Evolutionary conservation across 1,139 yeast species (phyloP), one percentile per base, ranked within the genome.

Genomic region (Yamadazyma diddensiae): DNA sequence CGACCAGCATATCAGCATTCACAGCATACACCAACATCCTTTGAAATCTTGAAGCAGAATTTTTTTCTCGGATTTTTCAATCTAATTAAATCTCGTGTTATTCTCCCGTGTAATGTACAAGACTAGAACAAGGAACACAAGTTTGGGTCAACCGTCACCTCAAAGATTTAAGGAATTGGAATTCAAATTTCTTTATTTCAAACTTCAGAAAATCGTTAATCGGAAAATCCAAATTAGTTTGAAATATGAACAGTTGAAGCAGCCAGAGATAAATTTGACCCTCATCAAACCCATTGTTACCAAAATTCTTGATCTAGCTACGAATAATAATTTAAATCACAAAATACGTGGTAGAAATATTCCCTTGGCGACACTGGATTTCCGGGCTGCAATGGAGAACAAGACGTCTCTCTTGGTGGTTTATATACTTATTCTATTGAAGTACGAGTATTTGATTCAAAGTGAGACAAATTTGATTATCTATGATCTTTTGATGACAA

Each of bases 171-270:
- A 41, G 18, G 50, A 46, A 35, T 42, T 59, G 15, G 71, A 67
- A 41, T 68, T 66, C 53, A 65, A 64, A 38, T 60, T 53, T 30
- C 49, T 63, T 8, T 68, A 66, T 43, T 65, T 65, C 45, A 59
- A 55, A 30, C 41, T 65, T 29, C 73, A 66, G 42, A 54, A 51
- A 30, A 46, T 59, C 18, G 49, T 70, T 26, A 64, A 66, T 43
- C 57, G 62, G 20, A 57, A 64, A 30, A 75, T 77, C 12, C 68
- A 60, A 26, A 51, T 74, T 16, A 64, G 72, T 35, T 58, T 77
- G 40, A 74, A 72, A 34, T 73, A 73, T 49, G 82, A 77, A 41
- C 82, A 75, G 50, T 55, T 77, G 36, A 68, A 69, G 38, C 57
- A 76, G 2, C 82, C 80, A 2, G 81, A 73, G 46, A 66, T 72